Conservation (phyloP, 2,329 filamentous ascomycete genomes). For the Colletotrichum godetiae region DNA sequence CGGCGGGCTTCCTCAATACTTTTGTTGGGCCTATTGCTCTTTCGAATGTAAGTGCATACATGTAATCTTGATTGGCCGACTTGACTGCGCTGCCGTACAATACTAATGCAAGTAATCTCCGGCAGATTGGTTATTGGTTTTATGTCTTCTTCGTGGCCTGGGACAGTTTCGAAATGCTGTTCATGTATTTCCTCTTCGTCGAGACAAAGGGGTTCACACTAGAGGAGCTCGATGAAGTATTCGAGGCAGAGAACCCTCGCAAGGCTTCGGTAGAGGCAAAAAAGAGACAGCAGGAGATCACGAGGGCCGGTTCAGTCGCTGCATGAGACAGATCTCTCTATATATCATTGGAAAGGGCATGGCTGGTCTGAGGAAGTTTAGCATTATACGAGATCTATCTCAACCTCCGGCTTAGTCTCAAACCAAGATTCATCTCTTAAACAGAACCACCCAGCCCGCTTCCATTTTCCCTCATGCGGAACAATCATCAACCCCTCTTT, state of each 20-base stretch:
- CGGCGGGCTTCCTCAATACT: constrained; percentile 49
- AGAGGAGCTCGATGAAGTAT: constrained; percentile 66
- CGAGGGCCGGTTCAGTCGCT: constrained; percentile 15
- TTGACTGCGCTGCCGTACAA: not conserved
- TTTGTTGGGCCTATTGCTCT: constrained; percentile 46
- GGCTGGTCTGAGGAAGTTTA: not conserved
- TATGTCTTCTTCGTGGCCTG: constrained; percentile 51
- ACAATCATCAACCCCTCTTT: constrained; percentile 14
- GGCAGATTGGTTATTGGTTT: constrained; percentile 48
- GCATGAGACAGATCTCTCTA: not conserved
- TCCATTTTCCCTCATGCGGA: not conserved
- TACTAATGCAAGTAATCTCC: constrained; percentile 24
- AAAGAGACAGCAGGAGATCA: constrained; percentile 47
- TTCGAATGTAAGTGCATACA: constrained; percentile 38
- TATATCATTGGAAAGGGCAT: not conserved
- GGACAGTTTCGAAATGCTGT: constrained; percentile 46
- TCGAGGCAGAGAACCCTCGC: constrained; percentile 51
- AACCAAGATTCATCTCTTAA: constrained; percentile 5
- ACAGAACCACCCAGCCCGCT: constrained; percentile 8
- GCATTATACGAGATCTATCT: not conserved
- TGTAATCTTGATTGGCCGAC: not conserved
- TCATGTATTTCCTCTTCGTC: constrained; percentile 42
- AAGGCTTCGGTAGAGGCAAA: constrained; percentile 48
- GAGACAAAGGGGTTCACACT: constrained; percentile 66
- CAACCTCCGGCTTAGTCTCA: not conserved